A percentile compares a stretch with the other conserved stretches of the same genome.
phyloP scores from a whole-genome alignment of 345 rosid genomes.

The Iberis pinnata region DNA sequence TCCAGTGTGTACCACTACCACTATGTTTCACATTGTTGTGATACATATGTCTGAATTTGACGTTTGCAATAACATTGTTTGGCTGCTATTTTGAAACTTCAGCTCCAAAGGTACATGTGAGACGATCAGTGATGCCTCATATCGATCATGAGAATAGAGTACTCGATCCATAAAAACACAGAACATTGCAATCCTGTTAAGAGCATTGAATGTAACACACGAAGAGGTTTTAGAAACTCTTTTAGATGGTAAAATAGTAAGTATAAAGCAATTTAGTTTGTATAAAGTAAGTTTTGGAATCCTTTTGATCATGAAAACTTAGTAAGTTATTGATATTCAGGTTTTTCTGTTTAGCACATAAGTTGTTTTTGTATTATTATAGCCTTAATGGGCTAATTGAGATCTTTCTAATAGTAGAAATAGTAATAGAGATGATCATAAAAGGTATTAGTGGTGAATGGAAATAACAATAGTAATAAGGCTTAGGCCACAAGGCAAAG shows the following conservation, averaged over 20 bases:
- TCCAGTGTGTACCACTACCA: too few species aligned
- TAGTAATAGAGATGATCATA: slow-evolving; percentile 9
- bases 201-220: slow-evolving; percentile 86
- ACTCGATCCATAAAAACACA: slow-evolving; percentile 94
- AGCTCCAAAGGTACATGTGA: slow-evolving; percentile 54
- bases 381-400: neutral
- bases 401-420: slow-evolving; percentile 9
- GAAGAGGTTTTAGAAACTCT: slow-evolving; percentile 97
- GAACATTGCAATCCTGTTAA: slow-evolving; percentile 86
- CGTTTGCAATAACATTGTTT: slow-evolving; percentile 80
- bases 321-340: neutral
- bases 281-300: too few species aligned
- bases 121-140: slow-evolving; percentile 61
- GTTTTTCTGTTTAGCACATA: slow-evolving; percentile 15
- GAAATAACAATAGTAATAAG: slow-evolving; percentile 5
- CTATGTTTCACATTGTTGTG: too few species aligned
- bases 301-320: too few species aligned
- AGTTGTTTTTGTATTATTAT: neutral
- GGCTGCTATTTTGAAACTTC: slow-evolving; percentile 70
- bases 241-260: slow-evolving; percentile 58
- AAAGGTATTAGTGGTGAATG: neutral
- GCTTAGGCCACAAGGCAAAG: slow-evolving; percentile 24
- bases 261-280: slow-evolving; percentile 5
- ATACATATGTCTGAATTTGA: too few species aligned
- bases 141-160: slow-evolving; percentile 76